phyloP scores from a whole-genome alignment of 192 early-diverging fungal genomes.

The Coemansia sp. region DNA sequence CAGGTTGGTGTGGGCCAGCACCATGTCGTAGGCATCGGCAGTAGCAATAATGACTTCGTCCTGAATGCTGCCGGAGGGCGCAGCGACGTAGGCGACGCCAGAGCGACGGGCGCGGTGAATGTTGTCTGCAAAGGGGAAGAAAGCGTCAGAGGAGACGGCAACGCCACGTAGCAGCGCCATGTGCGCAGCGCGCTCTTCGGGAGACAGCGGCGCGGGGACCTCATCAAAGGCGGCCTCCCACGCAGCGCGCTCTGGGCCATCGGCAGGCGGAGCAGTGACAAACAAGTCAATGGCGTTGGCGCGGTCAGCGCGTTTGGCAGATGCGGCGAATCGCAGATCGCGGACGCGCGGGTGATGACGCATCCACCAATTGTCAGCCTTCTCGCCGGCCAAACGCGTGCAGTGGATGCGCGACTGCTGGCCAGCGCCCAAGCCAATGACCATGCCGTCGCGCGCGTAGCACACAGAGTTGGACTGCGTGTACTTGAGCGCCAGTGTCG shows the following conservation, averaged over 20 bases:
- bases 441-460: conserved; percentile 97
- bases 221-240: conserved; percentile 82
- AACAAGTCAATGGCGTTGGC: conserved; percentile 97
- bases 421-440: conserved; percentile 95
- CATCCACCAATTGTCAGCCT: conserved; percentile 99
- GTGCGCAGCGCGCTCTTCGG: conserved; percentile 75
- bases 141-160: conserved; percentile 92
- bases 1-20: conserved; percentile 80
- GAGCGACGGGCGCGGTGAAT: conserved; percentile 79
- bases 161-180: conserved; percentile 69
- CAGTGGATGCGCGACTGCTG: conserved; percentile 99
- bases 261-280: conserved; percentile 85
- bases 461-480: conserved; percentile 99
- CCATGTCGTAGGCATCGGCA: conserved; percentile 81
- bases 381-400: conserved; percentile 97
- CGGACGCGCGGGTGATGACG: conserved; percentile 96
- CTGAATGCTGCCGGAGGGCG: conserved; percentile 88
- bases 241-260: conserved; percentile 61
- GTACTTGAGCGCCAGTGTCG: conserved; percentile 98
- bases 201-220: conserved; percentile 78
- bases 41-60: conserved; percentile 80
- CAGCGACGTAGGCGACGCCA: conserved; percentile 87
- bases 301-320: conserved; percentile 89
- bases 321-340: conserved; percentile 81
- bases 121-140: conserved; percentile 99